A percentile compares a stretch with the other conserved stretches of the same genome.
phyloP scores from a whole-genome alignment of 1,284 basidiomycete genomes.

The Rhodotorula sp. region DNA sequence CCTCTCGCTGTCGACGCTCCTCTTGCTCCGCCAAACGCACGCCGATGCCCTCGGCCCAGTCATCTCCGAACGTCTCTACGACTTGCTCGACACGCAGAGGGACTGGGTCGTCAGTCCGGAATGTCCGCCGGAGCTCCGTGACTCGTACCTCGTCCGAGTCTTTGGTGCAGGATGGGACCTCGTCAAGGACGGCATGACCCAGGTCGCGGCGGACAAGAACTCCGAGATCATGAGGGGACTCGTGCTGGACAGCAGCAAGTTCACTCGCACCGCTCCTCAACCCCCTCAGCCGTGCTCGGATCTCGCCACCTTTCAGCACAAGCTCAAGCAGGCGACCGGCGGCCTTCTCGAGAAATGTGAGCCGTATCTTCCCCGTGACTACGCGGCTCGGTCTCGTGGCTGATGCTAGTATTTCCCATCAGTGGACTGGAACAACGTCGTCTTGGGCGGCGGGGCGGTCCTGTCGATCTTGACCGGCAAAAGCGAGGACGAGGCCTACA shows the following conservation, averaged over 20 bases:
- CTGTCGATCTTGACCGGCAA: constrained; percentile 13
- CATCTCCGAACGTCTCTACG: background rate
- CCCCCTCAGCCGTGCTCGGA: background rate
- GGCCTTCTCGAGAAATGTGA: background rate
- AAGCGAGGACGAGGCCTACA: background rate
- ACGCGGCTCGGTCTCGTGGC: background rate
- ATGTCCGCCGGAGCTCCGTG: constrained; percentile 3
- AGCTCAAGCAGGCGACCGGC: background rate
- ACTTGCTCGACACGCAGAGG: constrained; percentile 9
- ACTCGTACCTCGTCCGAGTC: constrained; percentile 17
- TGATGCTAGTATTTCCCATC: background rate
- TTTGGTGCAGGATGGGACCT: background rate
- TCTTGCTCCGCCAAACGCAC: background rate
- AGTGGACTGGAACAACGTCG: constrained; percentile 24
- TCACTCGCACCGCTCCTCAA: background rate
- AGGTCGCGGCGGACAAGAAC: background rate
- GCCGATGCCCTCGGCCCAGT: background rate
- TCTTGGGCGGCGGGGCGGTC: constrained; percentile 18
- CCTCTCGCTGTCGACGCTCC: constrained; percentile 16
- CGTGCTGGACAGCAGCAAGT: background rate
- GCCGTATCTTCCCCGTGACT: background rate
- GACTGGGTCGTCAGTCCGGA: constrained; percentile 7
- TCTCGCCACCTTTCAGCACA: background rate
- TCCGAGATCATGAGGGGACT: background rate
- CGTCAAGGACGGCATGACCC: background rate